phyloP scores from a whole-genome alignment of 805 yeast genomes.

The Saccharomycopsis vini region DNA sequence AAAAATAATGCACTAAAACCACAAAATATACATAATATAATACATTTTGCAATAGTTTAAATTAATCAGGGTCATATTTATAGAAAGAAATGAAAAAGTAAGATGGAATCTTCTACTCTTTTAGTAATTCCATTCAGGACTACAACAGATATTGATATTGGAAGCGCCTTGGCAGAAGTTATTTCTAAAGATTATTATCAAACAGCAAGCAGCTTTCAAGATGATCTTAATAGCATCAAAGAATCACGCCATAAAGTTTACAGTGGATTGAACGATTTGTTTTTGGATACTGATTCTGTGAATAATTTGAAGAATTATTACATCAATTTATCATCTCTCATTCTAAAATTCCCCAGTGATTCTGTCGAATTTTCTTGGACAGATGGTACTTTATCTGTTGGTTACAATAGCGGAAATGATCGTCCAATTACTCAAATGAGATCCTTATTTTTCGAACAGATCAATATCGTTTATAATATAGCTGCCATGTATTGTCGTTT shows the following conservation, averaged over 20 bases:
- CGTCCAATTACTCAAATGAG: slow-evolving; percentile 36
- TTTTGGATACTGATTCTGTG: slow-evolving; percentile 30
- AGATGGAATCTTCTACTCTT: too few species aligned
- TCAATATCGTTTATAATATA: slow-evolving; percentile 58
- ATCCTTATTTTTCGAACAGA: slow-evolving; percentile 50
- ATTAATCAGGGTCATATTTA: too few species aligned
- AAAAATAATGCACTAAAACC: too few species aligned
- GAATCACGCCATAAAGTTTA: slow-evolving; percentile 34
- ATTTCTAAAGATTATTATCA: slow-evolving; percentile 43
- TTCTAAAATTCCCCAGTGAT: slow-evolving; percentile 55
- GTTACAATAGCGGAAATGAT: slow-evolving; percentile 30
- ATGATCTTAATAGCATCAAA: slow-evolving; percentile 36
- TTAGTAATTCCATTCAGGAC: slow-evolving; percentile 43
- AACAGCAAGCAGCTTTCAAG: slow-evolving; percentile 32
- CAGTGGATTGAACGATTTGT: slow-evolving; percentile 23
- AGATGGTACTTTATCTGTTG: slow-evolving; percentile 8
- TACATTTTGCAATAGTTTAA: too few species aligned
- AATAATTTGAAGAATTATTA: slow-evolving; percentile 38
- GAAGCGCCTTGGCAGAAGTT: slow-evolving; percentile 30
- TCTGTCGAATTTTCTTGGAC: slow-evolving; percentile 62
- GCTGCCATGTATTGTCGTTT: slow-evolving; percentile 54
- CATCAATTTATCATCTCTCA: slow-evolving; percentile 34
- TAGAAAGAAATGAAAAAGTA: too few species aligned
- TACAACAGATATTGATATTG: slow-evolving; percentile 35
- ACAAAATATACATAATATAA: too few species aligned